Base-by-base conservation (phyloP, 2,329 filamentous ascomycete species). In the Fusarium xyrophilum region DNA sequence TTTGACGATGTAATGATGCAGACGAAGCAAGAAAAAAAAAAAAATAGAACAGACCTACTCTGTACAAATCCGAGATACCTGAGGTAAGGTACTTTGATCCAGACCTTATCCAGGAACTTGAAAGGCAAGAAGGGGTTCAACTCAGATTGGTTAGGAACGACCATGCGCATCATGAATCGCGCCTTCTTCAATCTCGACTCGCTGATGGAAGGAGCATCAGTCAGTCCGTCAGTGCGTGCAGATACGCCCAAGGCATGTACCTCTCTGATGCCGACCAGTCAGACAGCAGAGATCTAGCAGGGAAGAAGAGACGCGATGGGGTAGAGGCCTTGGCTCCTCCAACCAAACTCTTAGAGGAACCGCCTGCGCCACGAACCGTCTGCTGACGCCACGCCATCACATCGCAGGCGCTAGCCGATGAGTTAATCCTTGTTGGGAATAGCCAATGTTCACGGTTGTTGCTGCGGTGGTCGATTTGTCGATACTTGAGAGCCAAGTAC, bases 311-410 rank as follows among this genome's bases (percentile, higher is more conserved):
- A 36, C 38, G 39, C 38, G 44, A 58, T 36, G 30, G 44, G 51
- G 54, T 40, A 62, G 39, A 56, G 66, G 23, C 66, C 63, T 33
- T 60, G 44, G 33, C 35, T 47, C 60, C 36, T 33, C 67, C 63
- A 68, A 65, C 63, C 63, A 40, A 46, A 56, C 44, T 38, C 21
- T 53, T 28, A 38, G 52, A 33, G 25, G 51, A 58, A 55, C 53
- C 63, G 63, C 63, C 63, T 65, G 53, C 68, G 67, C 67, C 67
- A 68, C 67, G 48, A 47, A 43, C 15, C 27, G 23, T 42, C 51
- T 39, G 63, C 59, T 70, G 63, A 58, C 63, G 67, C 67, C 67
- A 70, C 55, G 46, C 60, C 56, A 70, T 69, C 67, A 70, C 67
- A 61, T 51, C 32, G 44, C 32, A 55, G 39, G 67, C 67, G 59